phyloP scores from a whole-genome alignment of 2,329 filamentous ascomycete species.

The Alternaria postmessia region DNA sequence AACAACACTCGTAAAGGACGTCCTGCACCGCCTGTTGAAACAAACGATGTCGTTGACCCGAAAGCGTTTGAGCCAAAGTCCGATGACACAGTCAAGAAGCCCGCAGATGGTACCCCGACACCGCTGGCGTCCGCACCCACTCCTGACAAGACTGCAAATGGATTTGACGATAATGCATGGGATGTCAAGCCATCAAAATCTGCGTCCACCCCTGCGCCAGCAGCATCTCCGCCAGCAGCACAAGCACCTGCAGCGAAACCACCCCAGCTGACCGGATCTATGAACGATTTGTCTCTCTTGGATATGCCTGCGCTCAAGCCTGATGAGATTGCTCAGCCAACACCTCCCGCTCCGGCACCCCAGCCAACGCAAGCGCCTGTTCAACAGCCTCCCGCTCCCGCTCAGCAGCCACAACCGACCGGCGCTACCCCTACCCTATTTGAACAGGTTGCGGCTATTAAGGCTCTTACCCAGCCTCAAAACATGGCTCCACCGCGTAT shows the following conservation, averaged over 20 bases:
- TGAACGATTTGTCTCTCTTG: constrained; percentile 73
- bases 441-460: constrained; percentile 48
- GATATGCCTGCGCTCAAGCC: constrained; percentile 55
- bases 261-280: constrained; percentile 67
- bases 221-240: constrained; percentile 52
- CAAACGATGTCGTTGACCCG: constrained; percentile 86
- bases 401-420: constrained; percentile 49
- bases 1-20: constrained; percentile 96
- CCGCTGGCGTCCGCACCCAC: constrained; percentile 59
- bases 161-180: constrained; percentile 98
- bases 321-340: constrained; percentile 52
- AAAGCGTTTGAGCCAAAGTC: constrained; percentile 77
- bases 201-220: constrained; percentile 49
- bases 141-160: constrained; percentile 61
- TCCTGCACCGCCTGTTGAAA: constrained; percentile 84
- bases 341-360: constrained; percentile 54
- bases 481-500: constrained; percentile 63
- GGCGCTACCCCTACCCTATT: constrained; percentile 55
- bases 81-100: constrained; percentile 55
- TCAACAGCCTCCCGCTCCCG: constrained; percentile 49
- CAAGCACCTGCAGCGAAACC: constrained; percentile 49
- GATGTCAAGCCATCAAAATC: constrained; percentile 85
- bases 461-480: constrained; percentile 50
- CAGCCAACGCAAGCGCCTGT: constrained; percentile 50
- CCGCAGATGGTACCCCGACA: constrained; percentile 58